Evolutionary conservation across 192 early-diverging fungal species (phyloP), one percentile per base, ranked within the genome.

Genomic region (Paraglomus occultum): DNA sequence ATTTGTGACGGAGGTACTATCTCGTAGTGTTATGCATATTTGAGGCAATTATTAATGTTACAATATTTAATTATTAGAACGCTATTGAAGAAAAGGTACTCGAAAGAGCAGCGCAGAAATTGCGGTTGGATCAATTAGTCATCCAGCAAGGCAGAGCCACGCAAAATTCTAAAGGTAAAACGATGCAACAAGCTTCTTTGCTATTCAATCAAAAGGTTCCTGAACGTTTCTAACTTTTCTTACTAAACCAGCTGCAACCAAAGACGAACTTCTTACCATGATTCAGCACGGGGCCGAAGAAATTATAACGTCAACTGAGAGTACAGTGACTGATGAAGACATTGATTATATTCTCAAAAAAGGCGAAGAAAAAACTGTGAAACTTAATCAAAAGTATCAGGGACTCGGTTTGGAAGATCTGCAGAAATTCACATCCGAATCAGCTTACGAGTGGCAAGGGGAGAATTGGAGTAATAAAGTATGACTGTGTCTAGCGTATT

Each of bases 81-180:
- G 90, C 94, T 10, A 92, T 99, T 72, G 97, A 99, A 79, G 97
- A 99, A 75, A 97, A 96, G 78, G 93, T 99, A 1, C 77, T 99
- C 47, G 95, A 99, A 76, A 82, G 91, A 57, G 97, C 97, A n/a
- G 93, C 95, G 20, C 95, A 97, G 77, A 98, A 99, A 77, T 82
- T 98, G 53, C 84, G 94, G 14, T 81, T 99, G 17, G 97, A 99
- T 74, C 94, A 98, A 79, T 83, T 99, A 54, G 97, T 98, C n/a
- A 98, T 98, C 76, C 97, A 99, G 79, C 97, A 98, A 74, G 96
- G 96, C 9, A 87, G 92, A 17, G 78, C 90, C 45, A 74, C 84
- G 7, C 91, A 91, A 78, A 75, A 81, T 22, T 79, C 84, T 53
- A 93, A 93, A 81, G 83, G 82, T 61, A 76, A 67, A 9, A 44